Conservation (phyloP, 2,329 filamentous ascomycete genomes). For the Mycosphaerelloides madeirae region DNA sequence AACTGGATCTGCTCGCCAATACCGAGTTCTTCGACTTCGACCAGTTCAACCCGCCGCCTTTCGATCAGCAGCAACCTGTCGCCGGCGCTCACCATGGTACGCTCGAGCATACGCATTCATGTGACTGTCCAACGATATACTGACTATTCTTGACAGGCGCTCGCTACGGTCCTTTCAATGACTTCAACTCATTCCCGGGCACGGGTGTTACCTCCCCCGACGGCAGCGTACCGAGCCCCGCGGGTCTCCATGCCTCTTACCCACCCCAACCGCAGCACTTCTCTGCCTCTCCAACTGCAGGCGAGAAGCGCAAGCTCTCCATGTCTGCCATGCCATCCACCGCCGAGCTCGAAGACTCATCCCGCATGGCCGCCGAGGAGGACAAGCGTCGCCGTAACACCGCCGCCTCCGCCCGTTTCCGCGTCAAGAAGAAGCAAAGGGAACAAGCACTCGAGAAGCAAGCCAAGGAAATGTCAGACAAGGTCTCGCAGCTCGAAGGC, state of each 20-base stretch:
- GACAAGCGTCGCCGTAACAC: constrained; percentile 53
- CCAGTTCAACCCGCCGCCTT: constrained; percentile 18
- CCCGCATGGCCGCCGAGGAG: constrained; percentile 47
- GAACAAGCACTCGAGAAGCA: constrained; percentile 50
- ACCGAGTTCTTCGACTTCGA: constrained; percentile 67
- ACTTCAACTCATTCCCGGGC: constrained; percentile 39
- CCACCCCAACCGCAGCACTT: constrained; percentile 24
- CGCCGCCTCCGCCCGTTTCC: constrained; percentile 50
- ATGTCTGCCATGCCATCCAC: constrained; percentile 29
- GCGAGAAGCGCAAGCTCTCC: constrained; percentile 47
- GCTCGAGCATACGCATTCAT: not conserved
- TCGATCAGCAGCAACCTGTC: constrained; percentile 7
- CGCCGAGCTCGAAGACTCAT: constrained; percentile 41
- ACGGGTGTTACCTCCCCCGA: constrained; percentile 22
- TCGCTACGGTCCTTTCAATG: constrained; percentile 17
- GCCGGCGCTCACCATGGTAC: constrained; percentile 15
- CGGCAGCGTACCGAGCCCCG: constrained; percentile 24
- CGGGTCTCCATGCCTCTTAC: constrained; percentile 27
- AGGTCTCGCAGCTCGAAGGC: constrained; percentile 42
- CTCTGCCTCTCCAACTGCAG: constrained; percentile 20
- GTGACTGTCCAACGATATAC: not conserved
- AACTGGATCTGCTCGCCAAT: constrained; percentile 54
- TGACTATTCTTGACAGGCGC: constrained; percentile 3
- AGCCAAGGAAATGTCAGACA: constrained; percentile 48
- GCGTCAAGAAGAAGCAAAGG: constrained; percentile 53